Percentiles rank a stretch among this genome's conserved stretches.
phyloP scores from a whole-genome alignment of 257 asterid genomes.

The Leonotis leonurus region DNA sequence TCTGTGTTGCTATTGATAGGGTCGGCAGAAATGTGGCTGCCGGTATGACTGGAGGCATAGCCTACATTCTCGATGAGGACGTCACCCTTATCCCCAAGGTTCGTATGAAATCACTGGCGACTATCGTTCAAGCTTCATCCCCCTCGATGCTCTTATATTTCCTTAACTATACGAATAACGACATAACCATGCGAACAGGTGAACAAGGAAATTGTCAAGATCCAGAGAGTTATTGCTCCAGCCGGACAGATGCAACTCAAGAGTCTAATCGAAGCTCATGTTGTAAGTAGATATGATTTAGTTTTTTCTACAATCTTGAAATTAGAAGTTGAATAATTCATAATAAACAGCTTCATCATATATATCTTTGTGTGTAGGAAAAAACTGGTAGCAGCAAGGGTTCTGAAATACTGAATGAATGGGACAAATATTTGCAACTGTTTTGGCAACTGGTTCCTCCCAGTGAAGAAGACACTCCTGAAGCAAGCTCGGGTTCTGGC shows the following conservation, averaged over 20 bases:
- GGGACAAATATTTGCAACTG: conserved; percentile 83
- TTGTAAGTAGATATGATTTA: conserved; percentile 43
- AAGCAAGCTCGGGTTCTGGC: conserved; percentile 68
- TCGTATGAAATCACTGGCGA: conserved; percentile 5
- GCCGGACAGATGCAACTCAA: conserved; percentile 97
- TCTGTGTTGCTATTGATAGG: conserved; percentile 32
- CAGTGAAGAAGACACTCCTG: conserved; percentile 98
- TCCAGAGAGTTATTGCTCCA: conserved; percentile 91
- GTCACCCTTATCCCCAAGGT: conserved; percentile 93
- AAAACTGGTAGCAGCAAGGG: conserved; percentile 91
- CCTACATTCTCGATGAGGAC: conserved; percentile 89
- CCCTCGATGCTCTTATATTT: neutral
- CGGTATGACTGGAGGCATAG: conserved; percentile 98
- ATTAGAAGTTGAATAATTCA: neutral
- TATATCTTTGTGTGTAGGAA: conserved; percentile 44
- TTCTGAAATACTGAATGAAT: conserved; percentile 53
- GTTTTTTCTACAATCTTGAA: neutral
- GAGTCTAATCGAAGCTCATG: conserved; percentile 88
- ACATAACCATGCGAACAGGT: conserved; percentile 39
- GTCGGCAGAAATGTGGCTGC: conserved; percentile 99
- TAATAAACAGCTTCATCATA: neutral
- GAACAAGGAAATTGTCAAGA: conserved; percentile 97
- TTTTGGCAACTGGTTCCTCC: conserved; percentile 99
- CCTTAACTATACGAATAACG: neutral
- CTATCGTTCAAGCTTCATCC: neutral